Percentiles rank a stretch among this genome's conserved stretches.
These are phyloP conservation scores for Aureobasidium sp. DNA, from an alignment of 2,329 filamentous ascomycete genomes.

Conservation along the genomic window DNA sequence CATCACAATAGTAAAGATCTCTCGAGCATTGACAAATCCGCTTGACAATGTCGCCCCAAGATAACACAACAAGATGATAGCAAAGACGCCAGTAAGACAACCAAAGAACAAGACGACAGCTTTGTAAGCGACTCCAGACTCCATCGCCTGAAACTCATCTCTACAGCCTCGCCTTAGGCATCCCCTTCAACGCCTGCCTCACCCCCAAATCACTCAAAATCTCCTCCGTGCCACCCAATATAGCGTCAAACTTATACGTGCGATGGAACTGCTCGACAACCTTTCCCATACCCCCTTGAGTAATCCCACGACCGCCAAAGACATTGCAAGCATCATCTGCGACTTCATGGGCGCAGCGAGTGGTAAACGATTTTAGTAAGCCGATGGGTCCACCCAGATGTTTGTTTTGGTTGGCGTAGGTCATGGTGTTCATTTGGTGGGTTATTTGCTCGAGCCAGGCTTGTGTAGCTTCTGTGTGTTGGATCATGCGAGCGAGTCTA, in stretches of 20 bases:
- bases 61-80: no score
- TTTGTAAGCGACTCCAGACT: neutral
- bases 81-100: no score
- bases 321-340: slow-evolving; percentile 81
- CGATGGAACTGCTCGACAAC: slow-evolving; percentile 79
- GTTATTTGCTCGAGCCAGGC: slow-evolving; percentile 79
- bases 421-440: slow-evolving; percentile 83
- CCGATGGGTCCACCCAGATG: slow-evolving; percentile 75
- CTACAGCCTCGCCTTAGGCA: slow-evolving; percentile 78
- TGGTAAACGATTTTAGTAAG: slow-evolving; percentile 71
- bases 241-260: slow-evolving; percentile 65
- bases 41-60: no score
- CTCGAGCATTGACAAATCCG: no score
- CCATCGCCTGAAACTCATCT: neutral
- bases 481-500: slow-evolving; percentile 74
- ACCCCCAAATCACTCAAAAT: slow-evolving; percentile 75
- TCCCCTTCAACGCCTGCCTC: slow-evolving; percentile 73
- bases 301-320: slow-evolving; percentile 74
- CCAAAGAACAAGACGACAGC: neutral
- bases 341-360: slow-evolving; percentile 71
- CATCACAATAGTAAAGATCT: no score
- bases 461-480: slow-evolving; percentile 72
- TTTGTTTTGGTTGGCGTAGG: slow-evolving; percentile 66
- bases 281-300: slow-evolving; percentile 74
- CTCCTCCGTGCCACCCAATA: slow-evolving; percentile 74